Conservation (phyloP, 2,329 filamentous ascomycete genomes). For the Trichoderma brevicompactum region DNA sequence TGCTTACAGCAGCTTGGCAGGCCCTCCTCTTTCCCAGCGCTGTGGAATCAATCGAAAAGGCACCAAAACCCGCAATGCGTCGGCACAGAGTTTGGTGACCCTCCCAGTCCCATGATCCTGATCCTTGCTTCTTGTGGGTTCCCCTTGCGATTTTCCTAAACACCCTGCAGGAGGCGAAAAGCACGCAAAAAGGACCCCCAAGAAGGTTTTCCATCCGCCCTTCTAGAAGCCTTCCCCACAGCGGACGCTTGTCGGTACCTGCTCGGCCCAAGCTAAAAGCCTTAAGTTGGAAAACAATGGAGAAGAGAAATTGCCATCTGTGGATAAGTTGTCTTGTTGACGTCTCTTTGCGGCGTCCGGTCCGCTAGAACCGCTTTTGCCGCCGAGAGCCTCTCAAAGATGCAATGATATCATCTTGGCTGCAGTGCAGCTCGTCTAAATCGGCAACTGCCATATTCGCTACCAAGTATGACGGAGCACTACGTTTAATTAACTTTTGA, state of each 20-base stretch:
- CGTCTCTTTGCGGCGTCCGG: too few relatives aligned
- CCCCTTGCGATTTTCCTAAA: not conserved
- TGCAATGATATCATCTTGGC: slow-evolving; percentile 8
- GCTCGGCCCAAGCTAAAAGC: slow-evolving; percentile 14
- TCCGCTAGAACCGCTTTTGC: slow-evolving; percentile 9
- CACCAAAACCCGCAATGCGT: too few relatives aligned
- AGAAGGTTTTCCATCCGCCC: slow-evolving; percentile 10
- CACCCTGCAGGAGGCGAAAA: slow-evolving; percentile 13
- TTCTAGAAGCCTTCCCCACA: slow-evolving; percentile 27
- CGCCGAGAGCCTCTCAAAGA: not conserved
- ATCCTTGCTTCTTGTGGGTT: slow-evolving; percentile 5
- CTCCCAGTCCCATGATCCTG: slow-evolving; percentile 13
- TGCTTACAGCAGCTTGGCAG: too few relatives aligned
- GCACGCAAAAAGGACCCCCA: not conserved
- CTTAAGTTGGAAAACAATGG: not conserved
- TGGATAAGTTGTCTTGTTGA: not conserved
- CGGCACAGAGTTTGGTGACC: too few relatives aligned
- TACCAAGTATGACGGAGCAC: too few relatives aligned
- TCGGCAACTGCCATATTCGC: not conserved
- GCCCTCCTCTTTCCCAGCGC: not conserved
- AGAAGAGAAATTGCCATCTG: not conserved
- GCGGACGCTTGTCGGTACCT: slow-evolving; percentile 20
- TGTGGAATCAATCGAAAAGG: not conserved
- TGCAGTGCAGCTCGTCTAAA: too few relatives aligned
- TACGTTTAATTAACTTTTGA: too few relatives aligned